Evolutionary conservation across 2,329 filamentous ascomycete genomes (phyloP), one percentile per base, ranked within the genome.

Genomic region (Colletotrichum shisoi): DNA sequence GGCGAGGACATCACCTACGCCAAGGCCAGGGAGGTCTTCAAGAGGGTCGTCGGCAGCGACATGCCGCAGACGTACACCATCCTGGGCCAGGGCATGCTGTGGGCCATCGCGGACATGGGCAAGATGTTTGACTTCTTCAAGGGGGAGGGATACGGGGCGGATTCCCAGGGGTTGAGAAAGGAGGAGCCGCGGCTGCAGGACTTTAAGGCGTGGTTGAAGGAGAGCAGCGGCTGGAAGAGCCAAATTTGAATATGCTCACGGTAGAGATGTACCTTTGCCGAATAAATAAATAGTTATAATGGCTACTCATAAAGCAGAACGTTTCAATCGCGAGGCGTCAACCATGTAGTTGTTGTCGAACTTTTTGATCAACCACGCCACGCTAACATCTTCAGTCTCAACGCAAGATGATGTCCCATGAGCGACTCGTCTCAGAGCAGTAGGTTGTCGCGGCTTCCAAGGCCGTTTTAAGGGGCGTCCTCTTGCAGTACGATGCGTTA

Each of bases 401-500:
- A 5, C 24, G 24, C 24, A 5, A 27, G 71, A 79, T 76, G 34
- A 76, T 74, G 49, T 70, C 65, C 64, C 68, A 70, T 9, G 62
- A 44, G 8, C 69, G 62, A 39, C 61, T 64, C 5, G 63, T 63
- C 48, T 70, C 70, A 31, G 49, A 42, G 49, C 34, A 56, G 68
- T 76, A 75, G 45, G 68, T 54, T 21, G 69, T 70, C 9, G 70
- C 71, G 15, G 65, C 72, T 54, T 74, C 67, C 21, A 60, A 67
- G 34, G 73, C 64, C 11, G 71, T 74, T 1, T 65, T 67, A 13
- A 75, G 70, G 17, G 70, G 64, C 31, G 73, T 75, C 71, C 72
- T 74, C 54, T 70, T 72, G 69, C 69, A 72, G 66, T 73, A 92
- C 77, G 92, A 93, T 6, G 89, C 90, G 73, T 93, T 93, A 69